Base-by-base conservation (phyloP, 495 filamentous ascomycete species). In the Penicillium bialowiezense region DNA sequence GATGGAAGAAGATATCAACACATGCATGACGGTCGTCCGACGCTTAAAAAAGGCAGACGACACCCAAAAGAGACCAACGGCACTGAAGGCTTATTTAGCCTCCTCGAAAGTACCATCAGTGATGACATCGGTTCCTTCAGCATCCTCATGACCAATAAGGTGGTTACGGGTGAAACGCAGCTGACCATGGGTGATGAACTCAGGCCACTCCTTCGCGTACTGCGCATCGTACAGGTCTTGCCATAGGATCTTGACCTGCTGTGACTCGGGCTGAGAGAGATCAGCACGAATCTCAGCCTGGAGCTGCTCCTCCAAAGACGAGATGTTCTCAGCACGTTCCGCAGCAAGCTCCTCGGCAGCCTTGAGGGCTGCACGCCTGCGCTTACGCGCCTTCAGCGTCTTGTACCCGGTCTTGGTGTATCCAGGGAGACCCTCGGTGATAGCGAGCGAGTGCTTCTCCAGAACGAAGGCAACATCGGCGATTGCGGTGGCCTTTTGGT, bases 401-500 rank as follows among this genome's bases (percentile, higher is more conserved):
- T 79, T 43, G 18, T 67, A 71, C 4, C 65, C 70, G 20, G 56
- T 49, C 54, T 64, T 56, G 9, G 54, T 17, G 8, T 36, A 26
- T 5, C 52, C 53, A 15, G 55, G 61, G 32, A 74, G 55, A 15
- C 66, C 68, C 18, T 64, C 50, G 51, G 44, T 31, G 24, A 67
- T 62, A 43, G 72, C 64, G 26, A 65, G 50, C 26, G 64, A 73
- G 58, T 82, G 81, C 51, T 82, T 83, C 5, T 56, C 64, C 39
- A 97, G 71, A 8, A 95, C 86, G 19, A 82, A 83, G 1, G 93
- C 89, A 19, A 97, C 69, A 67, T 98, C 93, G 21, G 93, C 93
- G 15, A 96, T 75, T 9, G 75, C 78, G 62, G 91, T 95, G n/a
- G 87, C 88, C 67, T 86, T 90, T 75, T 96, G 89, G 73, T 96